These are phyloP conservation scores for Pseudogymnoascus sp. DNA, from an alignment of 2,329 filamentous ascomycete species.

Conservation along the genomic window DNA sequence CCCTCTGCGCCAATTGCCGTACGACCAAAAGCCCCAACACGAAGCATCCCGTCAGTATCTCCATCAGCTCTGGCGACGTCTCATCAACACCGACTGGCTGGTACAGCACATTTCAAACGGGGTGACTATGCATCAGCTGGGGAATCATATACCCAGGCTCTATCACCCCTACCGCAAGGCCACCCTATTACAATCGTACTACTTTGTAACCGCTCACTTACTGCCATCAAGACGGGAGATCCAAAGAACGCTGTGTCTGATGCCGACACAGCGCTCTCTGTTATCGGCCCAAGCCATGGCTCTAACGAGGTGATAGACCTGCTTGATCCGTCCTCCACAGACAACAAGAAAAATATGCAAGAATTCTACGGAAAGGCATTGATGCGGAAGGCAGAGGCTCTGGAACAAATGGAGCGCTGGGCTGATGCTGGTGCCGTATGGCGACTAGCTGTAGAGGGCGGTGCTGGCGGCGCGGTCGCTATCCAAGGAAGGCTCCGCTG, in stretches of 20 bases:
- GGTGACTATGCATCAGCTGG: constrained; percentile 89
- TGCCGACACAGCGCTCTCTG: constrained; percentile 67
- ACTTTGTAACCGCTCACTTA: constrained; percentile 84
- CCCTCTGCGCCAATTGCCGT: constrained; percentile 38
- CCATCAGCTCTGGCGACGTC: constrained; percentile 65
- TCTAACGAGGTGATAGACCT: constrained; percentile 74
- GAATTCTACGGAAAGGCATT: constrained; percentile 91
- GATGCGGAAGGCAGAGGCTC: constrained; percentile 87
- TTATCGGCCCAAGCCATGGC: constrained; percentile 75
- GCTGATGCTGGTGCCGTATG: constrained; percentile 72
- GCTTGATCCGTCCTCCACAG: constrained; percentile 45
- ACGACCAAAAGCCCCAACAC: constrained; percentile 40
- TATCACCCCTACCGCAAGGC: constrained; percentile 63
- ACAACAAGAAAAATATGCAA: constrained; percentile 73
- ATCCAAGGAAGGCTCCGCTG: constrained; percentile 83
- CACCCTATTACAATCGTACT: constrained; percentile 87
- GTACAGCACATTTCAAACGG: constrained; percentile 84
- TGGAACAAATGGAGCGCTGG: constrained; percentile 96
- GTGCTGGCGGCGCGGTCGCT: constrained; percentile 77
- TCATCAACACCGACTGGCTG: constrained; percentile 68
- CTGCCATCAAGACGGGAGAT: constrained; percentile 83
- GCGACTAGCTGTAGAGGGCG: constrained; percentile 74
- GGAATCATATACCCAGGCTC: constrained; percentile 69
- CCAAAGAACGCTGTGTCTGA: constrained; percentile 81
- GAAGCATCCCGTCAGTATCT: constrained; percentile 57